These are phyloP conservation scores for Argentina anserina DNA, from an alignment of 306 rosid species.

Conservation along the genomic window DNA sequence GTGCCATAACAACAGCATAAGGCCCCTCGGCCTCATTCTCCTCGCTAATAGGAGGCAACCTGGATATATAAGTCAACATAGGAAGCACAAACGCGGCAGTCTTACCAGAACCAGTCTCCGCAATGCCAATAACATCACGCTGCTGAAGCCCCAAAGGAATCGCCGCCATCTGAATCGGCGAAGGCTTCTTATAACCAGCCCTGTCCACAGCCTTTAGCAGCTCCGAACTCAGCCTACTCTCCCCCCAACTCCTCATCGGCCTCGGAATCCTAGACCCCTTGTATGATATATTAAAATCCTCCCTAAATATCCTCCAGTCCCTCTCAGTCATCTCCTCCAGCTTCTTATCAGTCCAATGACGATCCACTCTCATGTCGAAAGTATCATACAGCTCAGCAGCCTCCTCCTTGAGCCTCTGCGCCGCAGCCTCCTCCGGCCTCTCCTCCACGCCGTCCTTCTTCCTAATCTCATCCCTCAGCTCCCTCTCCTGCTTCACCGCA, in stretches of 20 bases:
- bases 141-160: constrained; percentile 61
- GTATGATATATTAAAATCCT: constrained; percentile 76
- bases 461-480: constrained; percentile 62
- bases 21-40: constrained; percentile 94
- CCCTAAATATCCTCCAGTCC: constrained; percentile 89
- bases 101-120: constrained; percentile 75
- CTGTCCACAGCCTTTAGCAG: constrained; percentile 75
- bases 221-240: constrained; percentile 65
- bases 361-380: constrained; percentile 84
- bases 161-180: neutral
- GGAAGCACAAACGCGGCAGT: constrained; percentile 42
- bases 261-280: constrained; percentile 86
- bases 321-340: constrained; percentile 85
- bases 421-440: constrained; percentile 82
- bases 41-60: constrained; percentile 69
- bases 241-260: constrained; percentile 76
- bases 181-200: constrained; percentile 60
- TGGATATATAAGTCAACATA: neutral
- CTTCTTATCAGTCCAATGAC: constrained; percentile 91
- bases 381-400: constrained; percentile 76
- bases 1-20: constrained; percentile 94
- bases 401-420: constrained; percentile 73
- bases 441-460: constrained; percentile 75
- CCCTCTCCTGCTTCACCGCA: constrained; percentile 87
- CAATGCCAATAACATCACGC: constrained; percentile 85